These are phyloP conservation scores for Pleurotus cornucopiae DNA, from an alignment of 768 basidiomycete species.

Conservation along the genomic window DNA sequence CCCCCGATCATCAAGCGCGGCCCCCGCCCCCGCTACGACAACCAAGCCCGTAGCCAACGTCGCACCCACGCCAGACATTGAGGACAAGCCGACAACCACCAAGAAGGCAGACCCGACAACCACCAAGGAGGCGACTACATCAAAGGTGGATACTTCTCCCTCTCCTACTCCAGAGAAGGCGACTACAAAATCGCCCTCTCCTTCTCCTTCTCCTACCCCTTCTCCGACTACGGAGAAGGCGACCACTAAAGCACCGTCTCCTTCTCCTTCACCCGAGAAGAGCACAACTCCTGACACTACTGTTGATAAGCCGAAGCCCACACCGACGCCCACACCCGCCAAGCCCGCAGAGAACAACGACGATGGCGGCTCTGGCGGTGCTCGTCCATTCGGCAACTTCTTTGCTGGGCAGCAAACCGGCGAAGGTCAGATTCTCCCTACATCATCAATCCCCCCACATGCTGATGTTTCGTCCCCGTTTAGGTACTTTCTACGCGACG, in stretches of 20 bases:
- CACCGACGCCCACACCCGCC: background rate
- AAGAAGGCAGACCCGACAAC: constrained; percentile 8
- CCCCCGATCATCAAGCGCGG: constrained; percentile 24
- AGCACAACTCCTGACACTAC: background rate
- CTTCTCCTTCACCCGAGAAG: background rate
- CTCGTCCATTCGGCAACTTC: constrained; percentile 22
- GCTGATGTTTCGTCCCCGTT: background rate
- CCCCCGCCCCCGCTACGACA: constrained; percentile 16
- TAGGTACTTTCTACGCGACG: constrained; percentile 53
- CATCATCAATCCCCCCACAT: background rate
- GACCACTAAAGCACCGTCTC: constrained; percentile 3
- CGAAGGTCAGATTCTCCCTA: constrained; percentile 27
- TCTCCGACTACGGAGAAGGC: background rate
- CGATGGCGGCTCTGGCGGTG: constrained; percentile 1
- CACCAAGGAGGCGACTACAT: constrained; percentile 16
- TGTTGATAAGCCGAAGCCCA: background rate
- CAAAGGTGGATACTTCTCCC: constrained; percentile 9
- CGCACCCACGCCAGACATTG: constrained; percentile 14
- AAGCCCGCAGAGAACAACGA: constrained; percentile 8
- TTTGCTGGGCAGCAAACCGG: constrained; percentile 47
- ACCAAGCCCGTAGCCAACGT: constrained; percentile 10
- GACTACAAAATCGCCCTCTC: constrained; percentile 13
- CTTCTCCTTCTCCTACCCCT: constrained; percentile 11
- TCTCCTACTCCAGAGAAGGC: constrained; percentile 9
- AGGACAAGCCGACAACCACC: constrained; percentile 14